Evolutionary conservation across 352 stramenopile genomes (phyloP), one percentile per base, ranked within the genome.

Genomic region (Hyaloperonospora brassicae): DNA sequence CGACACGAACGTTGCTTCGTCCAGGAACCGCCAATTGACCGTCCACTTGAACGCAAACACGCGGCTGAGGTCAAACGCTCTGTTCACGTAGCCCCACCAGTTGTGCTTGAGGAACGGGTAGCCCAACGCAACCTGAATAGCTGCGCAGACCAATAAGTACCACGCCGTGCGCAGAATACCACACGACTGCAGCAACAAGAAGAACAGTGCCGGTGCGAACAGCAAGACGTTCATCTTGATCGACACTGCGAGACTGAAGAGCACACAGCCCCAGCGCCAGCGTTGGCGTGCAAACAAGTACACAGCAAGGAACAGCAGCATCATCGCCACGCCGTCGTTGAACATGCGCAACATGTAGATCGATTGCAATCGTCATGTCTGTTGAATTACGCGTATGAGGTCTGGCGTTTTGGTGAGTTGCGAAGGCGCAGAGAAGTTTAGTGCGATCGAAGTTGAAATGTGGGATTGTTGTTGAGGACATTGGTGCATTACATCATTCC

Each of bases 191-290:
- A 99, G 72, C 42, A 98, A 69, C 41, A 99, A 68, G 51, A 98
- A 89, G 46, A 98, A 88, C 1, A 99, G 68, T 36, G 92, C 96
- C 0, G 96, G 96, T 39, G 95, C 94, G 61, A 98, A 98, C 11
- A 99, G 79, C 41, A 99, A 75, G 30, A 98, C 81, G 80, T 98
- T 99, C 97, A 99, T 99, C 76, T 99, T 99, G 63, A 99, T 89
- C 31, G 89, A 98, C 8, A 99, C 94, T 14, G 93, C 94, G 24
- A 98, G 70, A 47, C 90, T 98, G 76, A 98, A 99, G 36, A 98
- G 40, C 2, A 95, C 70, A 55, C 93, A 98, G 42, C 91, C 94
- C 44, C 85, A 67, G 42, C 84, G 79, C 84, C 84, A 97, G 39
- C 84, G 75, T 57, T 88, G 83, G 38, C 79, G 72, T 34, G 73